These are phyloP conservation scores for Calophaca sinica DNA, from an alignment of 306 rosid species.

Conservation along the genomic window DNA sequence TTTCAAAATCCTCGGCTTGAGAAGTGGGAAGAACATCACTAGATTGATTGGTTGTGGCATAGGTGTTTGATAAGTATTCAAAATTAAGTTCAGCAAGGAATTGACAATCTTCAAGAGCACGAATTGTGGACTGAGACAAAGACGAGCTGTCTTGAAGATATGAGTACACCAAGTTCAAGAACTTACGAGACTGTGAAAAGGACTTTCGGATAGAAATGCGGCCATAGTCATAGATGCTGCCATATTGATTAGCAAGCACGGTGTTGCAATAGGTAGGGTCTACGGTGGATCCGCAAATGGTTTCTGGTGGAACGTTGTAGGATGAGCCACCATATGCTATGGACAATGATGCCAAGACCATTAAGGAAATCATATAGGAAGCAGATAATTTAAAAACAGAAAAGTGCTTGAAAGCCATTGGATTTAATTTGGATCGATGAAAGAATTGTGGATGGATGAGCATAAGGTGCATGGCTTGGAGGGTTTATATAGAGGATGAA, in stretches of 20 bases:
- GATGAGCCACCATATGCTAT: conserved; percentile 36
- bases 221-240: conserved; percentile 64
- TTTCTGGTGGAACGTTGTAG: conserved; percentile 41
- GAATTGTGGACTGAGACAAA: conserved; percentile 56
- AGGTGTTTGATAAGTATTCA: conserved; percentile 57
- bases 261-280: conserved; percentile 68
- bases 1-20: conserved; percentile 66
- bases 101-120: conserved; percentile 76
- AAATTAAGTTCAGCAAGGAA: conserved; percentile 59
- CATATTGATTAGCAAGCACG: conserved; percentile 54
- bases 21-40: conserved; percentile 48
- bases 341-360: conserved; percentile 25
- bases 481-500: conserved; percentile 41
- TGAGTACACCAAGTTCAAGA: conserved; percentile 49
- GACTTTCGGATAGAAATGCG: conserved; percentile 62
- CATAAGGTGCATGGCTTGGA: conserved; percentile 18
- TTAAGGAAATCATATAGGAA: conserved; percentile 16
- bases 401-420: conserved; percentile 52
- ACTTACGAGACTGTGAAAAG: conserved; percentile 63
- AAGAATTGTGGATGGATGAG: conserved; percentile 16
- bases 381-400: background rate
- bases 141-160: conserved; percentile 44
- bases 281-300: conserved; percentile 58
- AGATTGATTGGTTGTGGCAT: conserved; percentile 44
- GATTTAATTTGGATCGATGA: background rate